Evolutionary conservation across 176 grass and related monocot genomes (phyloP), one percentile per base, ranked within the genome.

Genomic region (Ampelocalamus luodianensis): DNA sequence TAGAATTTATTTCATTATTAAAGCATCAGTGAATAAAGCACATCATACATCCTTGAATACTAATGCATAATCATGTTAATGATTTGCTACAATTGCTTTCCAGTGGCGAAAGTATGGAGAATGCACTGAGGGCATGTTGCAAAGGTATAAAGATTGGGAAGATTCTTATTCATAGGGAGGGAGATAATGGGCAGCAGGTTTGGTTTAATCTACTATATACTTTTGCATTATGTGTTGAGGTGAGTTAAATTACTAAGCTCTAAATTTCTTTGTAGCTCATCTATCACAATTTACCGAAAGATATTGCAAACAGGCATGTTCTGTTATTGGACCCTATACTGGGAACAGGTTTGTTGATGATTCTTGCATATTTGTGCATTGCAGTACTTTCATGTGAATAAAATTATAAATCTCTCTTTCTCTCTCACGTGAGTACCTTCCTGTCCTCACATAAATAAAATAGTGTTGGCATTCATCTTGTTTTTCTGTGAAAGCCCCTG

Each of bases 31-130:
- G n/a, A 49, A 16, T 65, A 59, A 67, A 67, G 23, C 8, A 22
- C 18, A 48, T 14, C 7, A 8, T 79, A 76, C 18, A 53, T 54
- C 32, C 23, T 67, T 81, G 42, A 76, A 49, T 85, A 66, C 20
- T 63, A 86, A 34, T 46, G 18, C 11, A 37, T 38, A 62, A 17
- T 68, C 60, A n/a, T 60, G 38, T 48, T 68, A 36, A 50, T 84
- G 50, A 40, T 87, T 76, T 63, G 3, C 4, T 77, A 65, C 6
- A 37, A 58, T 37, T 81, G 27, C 37, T 76, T 64, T 84, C 43
- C 80, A 99, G 96, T 85, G 96, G 96, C 1, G 96, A 97, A 86
- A 97, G 94, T 65, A 97, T 97, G 94, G 94, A 97, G 68, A 97
- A 94, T 90, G 94, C 94, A 79, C 56, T 97, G 9, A 68, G 92